phyloP scores from a whole-genome alignment of 768 basidiomycete species.

The Boletus huronensis region DNA sequence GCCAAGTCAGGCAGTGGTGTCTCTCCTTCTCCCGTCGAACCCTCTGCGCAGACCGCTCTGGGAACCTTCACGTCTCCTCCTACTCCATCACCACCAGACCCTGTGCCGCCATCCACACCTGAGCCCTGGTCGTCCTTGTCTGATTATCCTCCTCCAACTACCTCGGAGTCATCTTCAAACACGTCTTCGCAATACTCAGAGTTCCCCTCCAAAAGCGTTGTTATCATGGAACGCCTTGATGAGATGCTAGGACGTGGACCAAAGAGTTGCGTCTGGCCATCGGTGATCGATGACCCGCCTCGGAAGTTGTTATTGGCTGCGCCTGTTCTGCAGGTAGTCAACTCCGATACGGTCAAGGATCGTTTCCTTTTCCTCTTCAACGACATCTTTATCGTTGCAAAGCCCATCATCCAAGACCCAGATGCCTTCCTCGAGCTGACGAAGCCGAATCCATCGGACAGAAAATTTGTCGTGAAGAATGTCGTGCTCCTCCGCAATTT shows the following conservation, averaged over 20 bases:
- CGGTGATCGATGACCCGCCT: conserved; percentile 78
- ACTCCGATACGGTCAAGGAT: conserved; percentile 91
- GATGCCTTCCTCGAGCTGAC: conserved; percentile 57
- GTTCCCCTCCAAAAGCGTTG: conserved; percentile 42
- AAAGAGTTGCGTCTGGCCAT: conserved; percentile 56
- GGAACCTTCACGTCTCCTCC: conserved; percentile 36
- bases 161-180: conserved; percentile 74
- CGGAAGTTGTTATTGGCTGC: conserved; percentile 81
- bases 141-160: conserved; percentile 64
- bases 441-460: conserved; percentile 57
- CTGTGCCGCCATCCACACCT: conserved; percentile 61
- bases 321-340: conserved; percentile 90
- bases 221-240: conserved; percentile 66
- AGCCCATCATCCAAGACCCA: conserved; percentile 73
- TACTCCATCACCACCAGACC: conserved; percentile 50
- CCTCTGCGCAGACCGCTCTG: conserved; percentile 16
- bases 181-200: conserved; percentile 66
- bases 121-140: conserved; percentile 77
- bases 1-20: conserved; percentile 25
- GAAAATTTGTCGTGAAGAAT: conserved; percentile 85
- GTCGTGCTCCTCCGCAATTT: conserved; percentile 75
- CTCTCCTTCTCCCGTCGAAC: conserved; percentile 21
- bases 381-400: conserved; percentile 91
- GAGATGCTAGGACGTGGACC: conserved; percentile 64
- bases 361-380: conserved; percentile 96